Base-by-base conservation (phyloP, 164 flowering plant genomes). In the Nelumbo lutea region DNA sequence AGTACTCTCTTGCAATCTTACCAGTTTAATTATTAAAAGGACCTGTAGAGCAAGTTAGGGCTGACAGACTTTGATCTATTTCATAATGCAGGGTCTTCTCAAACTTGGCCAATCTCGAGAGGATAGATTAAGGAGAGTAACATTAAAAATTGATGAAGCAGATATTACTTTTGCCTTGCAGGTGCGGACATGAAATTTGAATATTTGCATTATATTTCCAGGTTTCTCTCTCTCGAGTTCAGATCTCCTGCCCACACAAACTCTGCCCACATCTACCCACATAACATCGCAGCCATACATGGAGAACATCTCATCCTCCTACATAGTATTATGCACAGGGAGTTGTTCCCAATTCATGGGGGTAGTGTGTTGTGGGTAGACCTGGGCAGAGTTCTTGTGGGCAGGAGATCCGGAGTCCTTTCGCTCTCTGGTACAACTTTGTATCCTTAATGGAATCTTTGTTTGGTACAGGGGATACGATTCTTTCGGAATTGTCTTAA, bases 101-200 rank as follows among this genome's bases (percentile, higher is more conserved):
- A 91, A 91, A 72, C 78, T 95, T 41, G 93, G 90, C 40, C 84
- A 82, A 67, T 78, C 90, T 40, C 85, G 90, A 47, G 90, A 86
- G 3, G 96, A 91, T 42, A 91, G 80, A 76, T 61, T 70, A 14
- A 86, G 76, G 73, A 81, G 91, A 75, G 88, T 95, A 60, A 73
- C 86, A 59, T 64, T 91, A 56, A 86, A 84, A 75, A 84, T 87
- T 43, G 97, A 95, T 73, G 92, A 83, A 73, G 84, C 89, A 43
- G 97, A 91, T 75, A 81, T 91, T 70, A 76, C 80, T 44, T 90
- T 95, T 68, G 93, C 97, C 62, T 74, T 91, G 78, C 96, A 94
- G 96, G 98, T 91, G 59, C 13, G 52, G 4, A 61, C 42, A 11
- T 5, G 39, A 15, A 41, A 52, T 42, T 46, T 42, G 39, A 41